Conservation (phyloP, 768 basidiomycete species). For the Mycena epipterygia region DNA sequence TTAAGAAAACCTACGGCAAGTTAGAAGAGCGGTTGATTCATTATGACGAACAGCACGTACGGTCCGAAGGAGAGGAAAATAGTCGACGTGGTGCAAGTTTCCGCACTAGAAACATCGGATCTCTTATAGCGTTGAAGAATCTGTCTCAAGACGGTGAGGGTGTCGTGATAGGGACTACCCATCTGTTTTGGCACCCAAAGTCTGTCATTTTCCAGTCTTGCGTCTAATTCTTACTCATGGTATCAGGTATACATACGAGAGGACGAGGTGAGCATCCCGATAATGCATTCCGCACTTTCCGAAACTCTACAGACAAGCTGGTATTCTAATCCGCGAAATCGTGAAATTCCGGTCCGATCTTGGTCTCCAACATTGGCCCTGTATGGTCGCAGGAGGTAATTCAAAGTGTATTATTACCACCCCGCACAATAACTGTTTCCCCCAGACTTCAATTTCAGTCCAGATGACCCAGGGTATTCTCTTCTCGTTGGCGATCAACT, state of each 20-base stretch:
- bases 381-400: conserved; percentile 87
- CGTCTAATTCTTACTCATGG: conserved; percentile 20
- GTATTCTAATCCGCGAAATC: conserved; percentile 79
- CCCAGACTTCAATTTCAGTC: conserved; percentile 92
- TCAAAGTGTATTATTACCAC: background rate
- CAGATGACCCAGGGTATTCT: conserved; percentile 86
- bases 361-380: conserved; percentile 73
- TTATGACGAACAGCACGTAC: conserved; percentile 79
- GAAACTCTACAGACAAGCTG: conserved; percentile 71
- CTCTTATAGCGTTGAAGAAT: conserved; percentile 75
- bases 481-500: conserved; percentile 76
- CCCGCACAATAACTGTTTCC: background rate
- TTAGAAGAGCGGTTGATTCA: conserved; percentile 63
- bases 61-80: conserved; percentile 49
- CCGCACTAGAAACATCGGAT: conserved; percentile 85
- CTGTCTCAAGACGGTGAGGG: conserved; percentile 60
- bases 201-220: conserved; percentile 51
- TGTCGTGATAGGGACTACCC: conserved; percentile 87
- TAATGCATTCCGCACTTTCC: background rate
- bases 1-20: conserved; percentile 67
- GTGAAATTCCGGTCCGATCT: conserved; percentile 64
- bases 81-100: conserved; percentile 70
- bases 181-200: conserved; percentile 96
- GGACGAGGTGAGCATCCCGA: conserved; percentile 66
- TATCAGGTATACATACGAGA: conserved; percentile 83